Conservation (phyloP, 768 basidiomycete species). For the Trametes punicea region DNA sequence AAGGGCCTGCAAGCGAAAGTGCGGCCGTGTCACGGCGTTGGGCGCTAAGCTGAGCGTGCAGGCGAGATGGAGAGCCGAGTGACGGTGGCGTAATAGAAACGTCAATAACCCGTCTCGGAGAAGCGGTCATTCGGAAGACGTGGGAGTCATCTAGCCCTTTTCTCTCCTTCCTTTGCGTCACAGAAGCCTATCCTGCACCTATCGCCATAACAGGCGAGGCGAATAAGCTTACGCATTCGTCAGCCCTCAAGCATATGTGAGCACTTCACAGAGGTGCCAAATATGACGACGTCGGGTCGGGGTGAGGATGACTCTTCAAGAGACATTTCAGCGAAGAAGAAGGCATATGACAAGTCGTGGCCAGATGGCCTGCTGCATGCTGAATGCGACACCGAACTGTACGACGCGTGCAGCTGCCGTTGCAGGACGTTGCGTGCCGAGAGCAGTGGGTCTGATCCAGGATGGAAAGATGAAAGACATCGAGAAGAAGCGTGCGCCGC, state of each 20-base stretch:
- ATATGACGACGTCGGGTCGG: no score
- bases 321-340: no score
- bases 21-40: no score
- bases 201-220: neutral
- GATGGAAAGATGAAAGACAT: conserved; percentile 15
- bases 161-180: conserved; percentile 3
- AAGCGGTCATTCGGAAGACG: neutral
- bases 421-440: neutral
- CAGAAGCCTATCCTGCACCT: neutral
- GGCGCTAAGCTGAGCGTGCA: no score
- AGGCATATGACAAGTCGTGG: no score
- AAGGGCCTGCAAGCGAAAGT: no score
- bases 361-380: no score
- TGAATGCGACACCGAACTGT: no score
- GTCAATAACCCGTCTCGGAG: neutral
- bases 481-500: conserved; percentile 1
- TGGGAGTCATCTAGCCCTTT: conserved; percentile 10
- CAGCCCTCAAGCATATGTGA: neutral
- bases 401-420: neutral
- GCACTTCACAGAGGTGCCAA: neutral
- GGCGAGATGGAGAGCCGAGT: no score
- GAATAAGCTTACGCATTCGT: conserved; percentile 6
- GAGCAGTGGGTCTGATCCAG: conserved; percentile 4
- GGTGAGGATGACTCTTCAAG: no score
- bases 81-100: conserved; percentile 3